Percentiles rank a stretch among this genome's conserved stretches.
Conservation (phyloP, 2,329 filamentous ascomycete species). For the Penicillium capsulatum region DNA sequence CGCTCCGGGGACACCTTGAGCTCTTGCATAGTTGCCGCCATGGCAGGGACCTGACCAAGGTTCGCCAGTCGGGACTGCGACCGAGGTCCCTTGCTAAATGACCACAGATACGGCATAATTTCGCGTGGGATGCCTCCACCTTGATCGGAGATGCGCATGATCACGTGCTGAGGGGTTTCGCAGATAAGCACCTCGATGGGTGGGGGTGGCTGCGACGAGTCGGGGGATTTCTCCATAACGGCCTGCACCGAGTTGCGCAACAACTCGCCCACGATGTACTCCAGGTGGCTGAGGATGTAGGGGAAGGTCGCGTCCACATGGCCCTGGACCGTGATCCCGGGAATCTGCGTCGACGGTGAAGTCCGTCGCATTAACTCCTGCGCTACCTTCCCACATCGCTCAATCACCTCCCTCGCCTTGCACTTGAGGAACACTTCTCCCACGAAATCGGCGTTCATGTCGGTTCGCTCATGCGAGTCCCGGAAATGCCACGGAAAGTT, state of each 20-base stretch:
- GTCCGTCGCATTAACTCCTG: constrained; percentile 68
- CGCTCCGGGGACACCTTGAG: constrained; percentile 52
- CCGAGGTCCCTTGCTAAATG: constrained; percentile 88
- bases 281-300: constrained; percentile 90
- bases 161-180: constrained; percentile 89
- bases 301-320: constrained; percentile 89
- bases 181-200: constrained; percentile 93
- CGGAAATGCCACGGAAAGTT: constrained; percentile 86
- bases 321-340: constrained; percentile 76
- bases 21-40: constrained; percentile 92
- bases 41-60: constrained; percentile 76
- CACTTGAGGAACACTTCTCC: constrained; percentile 94
- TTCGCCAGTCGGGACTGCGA: constrained; percentile 76
- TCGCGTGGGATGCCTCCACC: constrained; percentile 86
- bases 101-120: constrained; percentile 87
- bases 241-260: constrained; percentile 93
- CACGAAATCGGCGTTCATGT: constrained; percentile 74
- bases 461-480: constrained; percentile 62
- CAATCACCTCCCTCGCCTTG: constrained; percentile 82
- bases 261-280: constrained; percentile 95
- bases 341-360: constrained; percentile 69
- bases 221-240: constrained; percentile 69
- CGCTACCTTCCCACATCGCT: constrained; percentile 73
- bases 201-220: constrained; percentile 53
- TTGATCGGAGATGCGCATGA: constrained; percentile 91